Base-by-base conservation (phyloP, 331 rosid genomes). In the Quercus phellos region DNA sequence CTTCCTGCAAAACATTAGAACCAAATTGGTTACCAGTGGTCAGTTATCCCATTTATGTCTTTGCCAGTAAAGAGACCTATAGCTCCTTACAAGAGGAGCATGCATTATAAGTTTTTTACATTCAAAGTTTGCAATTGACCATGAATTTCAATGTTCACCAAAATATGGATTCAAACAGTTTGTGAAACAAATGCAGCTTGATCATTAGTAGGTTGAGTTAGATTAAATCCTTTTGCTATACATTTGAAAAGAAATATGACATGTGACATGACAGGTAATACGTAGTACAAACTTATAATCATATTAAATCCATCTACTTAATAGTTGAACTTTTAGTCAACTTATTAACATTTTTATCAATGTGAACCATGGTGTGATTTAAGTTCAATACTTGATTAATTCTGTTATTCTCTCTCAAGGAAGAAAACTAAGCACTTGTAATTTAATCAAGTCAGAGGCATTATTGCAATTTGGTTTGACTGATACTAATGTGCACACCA, bases 1-100 rank as follows among this genome's bases (percentile, higher is more conserved):
- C 90, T 91, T 94, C 98, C 98, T 94, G 80, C 79, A 88, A 83
- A 75, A 74, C 34, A 77, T 78, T 30, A 77, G 19, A 74, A 51
- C 32, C 73, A 68, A 51, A 19, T 50, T 60, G 51, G 5, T 16
- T 32, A 66, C 9, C 24, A 66, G n/a, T 18, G 24, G 14, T 66
- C 70, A 18, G n/a, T 29, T 66, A 34, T 66, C 13, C 4, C 24
- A 14, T 7, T 32, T 18, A 29, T 66, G 26, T 26, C 4, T 17
- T 30, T 14, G 26, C 70, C 70, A 32, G 24, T 66, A 34, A 16
- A 17, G 46, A 66, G 24, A 32, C 16, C 70, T 32, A 18, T 66
- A 17, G 64, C 14, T 56, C 27, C 64, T 56, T 7, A 21, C 29
- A 22, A 56, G 64, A 21, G 64, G 64, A 21, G 11, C 4, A 56